These are phyloP conservation scores for Penicillium maclennaniae DNA, from an alignment of 495 filamentous ascomycete species.

Conservation along the genomic window DNA sequence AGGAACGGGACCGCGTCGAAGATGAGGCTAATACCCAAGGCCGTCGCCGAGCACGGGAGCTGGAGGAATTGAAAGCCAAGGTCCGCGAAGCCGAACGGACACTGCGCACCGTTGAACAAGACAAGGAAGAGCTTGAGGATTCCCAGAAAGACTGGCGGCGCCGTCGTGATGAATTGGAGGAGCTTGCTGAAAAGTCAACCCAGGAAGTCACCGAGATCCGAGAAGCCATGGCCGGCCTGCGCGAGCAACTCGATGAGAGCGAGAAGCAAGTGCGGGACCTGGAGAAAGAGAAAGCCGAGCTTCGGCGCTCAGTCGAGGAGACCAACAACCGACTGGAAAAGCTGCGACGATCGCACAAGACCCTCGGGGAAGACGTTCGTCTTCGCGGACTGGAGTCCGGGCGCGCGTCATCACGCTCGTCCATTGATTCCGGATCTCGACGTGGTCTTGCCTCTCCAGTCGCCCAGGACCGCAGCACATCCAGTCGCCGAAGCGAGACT, in stretches of 20 bases:
- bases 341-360: constrained; percentile 67
- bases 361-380: constrained; percentile 39
- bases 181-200: constrained; percentile 57
- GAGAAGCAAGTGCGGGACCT: constrained; percentile 77
- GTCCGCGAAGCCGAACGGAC: constrained; percentile 75
- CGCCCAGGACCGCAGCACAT: constrained; percentile 33
- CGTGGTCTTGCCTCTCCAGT: constrained; percentile 37
- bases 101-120: constrained; percentile 63
- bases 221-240: constrained; percentile 71
- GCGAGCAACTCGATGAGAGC: constrained; percentile 76
- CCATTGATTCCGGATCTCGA: constrained; percentile 59
- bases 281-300: constrained; percentile 74
- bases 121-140: constrained; percentile 65
- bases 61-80: constrained; percentile 78
- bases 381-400: constrained; percentile 39
- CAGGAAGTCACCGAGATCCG: constrained; percentile 73
- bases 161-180: constrained; percentile 70
- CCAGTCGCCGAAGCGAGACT: constrained; percentile 39
- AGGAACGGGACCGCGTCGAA: constrained; percentile 89
- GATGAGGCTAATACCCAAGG: constrained; percentile 79
- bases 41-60: constrained; percentile 70
- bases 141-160: constrained; percentile 69
- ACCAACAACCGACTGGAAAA: constrained; percentile 72
- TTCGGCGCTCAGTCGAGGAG: constrained; percentile 74
- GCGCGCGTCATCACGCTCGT: constrained; percentile 57